Percentiles rank a stretch among this genome's conserved stretches.
Conservation (phyloP, 1,284 basidiomycete species). For the Fomitiporia mediterranea region DNA sequence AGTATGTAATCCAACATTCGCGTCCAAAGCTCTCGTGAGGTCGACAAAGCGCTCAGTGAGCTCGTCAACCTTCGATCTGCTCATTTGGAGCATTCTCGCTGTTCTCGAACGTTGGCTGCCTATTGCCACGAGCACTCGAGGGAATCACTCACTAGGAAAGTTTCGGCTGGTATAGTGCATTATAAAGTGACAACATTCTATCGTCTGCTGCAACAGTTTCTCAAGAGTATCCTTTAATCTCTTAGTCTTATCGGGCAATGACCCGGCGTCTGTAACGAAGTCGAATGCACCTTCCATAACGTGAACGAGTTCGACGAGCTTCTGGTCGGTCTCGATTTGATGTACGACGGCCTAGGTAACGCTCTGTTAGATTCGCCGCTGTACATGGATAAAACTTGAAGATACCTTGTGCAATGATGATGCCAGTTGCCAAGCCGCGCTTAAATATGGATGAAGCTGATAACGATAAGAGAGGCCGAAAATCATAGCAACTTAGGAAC, state of each 20-base stretch:
- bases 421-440: background rate
- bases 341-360: too few species aligned
- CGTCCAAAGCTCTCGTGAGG: background rate
- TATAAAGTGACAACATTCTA: background rate
- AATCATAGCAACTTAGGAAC: background rate
- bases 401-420: background rate
- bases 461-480: background rate
- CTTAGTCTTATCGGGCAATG: background rate
- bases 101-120: background rate
- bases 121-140: too few species aligned
- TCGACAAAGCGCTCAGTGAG: background rate
- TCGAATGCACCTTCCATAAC: background rate
- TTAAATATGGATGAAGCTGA: background rate
- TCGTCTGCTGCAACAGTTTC: background rate
- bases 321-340: too few species aligned
- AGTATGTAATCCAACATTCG: background rate
- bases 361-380: too few species aligned
- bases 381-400: too few species aligned
- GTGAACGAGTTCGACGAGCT: background rate
- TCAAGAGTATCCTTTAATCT: background rate
- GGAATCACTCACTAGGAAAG: background rate
- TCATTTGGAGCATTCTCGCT: background rate
- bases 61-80: background rate
- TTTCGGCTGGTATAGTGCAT: background rate
- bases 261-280: background rate